These are phyloP conservation scores for Boletus coccyginus DNA, from an alignment of 768 basidiomycete genomes.

Conservation along the genomic window DNA sequence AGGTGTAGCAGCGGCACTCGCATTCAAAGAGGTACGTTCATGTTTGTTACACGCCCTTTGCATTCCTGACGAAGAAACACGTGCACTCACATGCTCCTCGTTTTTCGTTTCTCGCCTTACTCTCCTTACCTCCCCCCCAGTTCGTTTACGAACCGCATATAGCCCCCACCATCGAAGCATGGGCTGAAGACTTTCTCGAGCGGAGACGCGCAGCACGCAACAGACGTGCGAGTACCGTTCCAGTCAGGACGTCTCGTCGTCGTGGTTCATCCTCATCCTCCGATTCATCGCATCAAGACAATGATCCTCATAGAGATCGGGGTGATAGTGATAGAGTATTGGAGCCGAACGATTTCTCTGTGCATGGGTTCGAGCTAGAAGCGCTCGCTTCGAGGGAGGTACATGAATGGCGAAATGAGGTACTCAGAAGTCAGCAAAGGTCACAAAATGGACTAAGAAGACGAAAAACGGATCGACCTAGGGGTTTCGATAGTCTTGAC, in stretches of 20 bases:
- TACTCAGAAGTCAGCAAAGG: conserved; percentile 30
- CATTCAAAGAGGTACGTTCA: conserved; percentile 55
- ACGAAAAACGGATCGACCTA: conserved; percentile 3
- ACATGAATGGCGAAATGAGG: conserved; percentile 50
- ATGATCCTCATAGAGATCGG: conserved; percentile 1
- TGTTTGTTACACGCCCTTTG: background rate
- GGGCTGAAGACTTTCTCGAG: conserved; percentile 35
- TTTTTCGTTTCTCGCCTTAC: background rate
- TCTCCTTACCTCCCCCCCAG: conserved; percentile 30
- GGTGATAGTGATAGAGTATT: conserved; percentile 1
- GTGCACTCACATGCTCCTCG: conserved; percentile 18
- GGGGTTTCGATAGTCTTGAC: conserved; percentile 16
- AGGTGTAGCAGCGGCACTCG: conserved; percentile 47
- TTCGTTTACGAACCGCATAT: conserved; percentile 71
- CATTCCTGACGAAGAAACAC: conserved; percentile 6
- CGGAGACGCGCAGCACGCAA: conserved; percentile 28
- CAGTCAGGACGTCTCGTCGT: conserved; percentile 18
- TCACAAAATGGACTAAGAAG: background rate
- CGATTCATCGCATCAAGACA: conserved; percentile 2
- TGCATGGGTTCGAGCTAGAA: conserved; percentile 46
- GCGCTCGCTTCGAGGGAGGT: conserved; percentile 50
- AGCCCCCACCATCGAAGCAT: conserved; percentile 54
- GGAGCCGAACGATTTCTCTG: conserved; percentile 15
- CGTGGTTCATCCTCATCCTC: conserved; percentile 12
- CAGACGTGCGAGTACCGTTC: conserved; percentile 24